Evolutionary conservation across 306 rosid genomes (phyloP).

Genomic region (Quercus cerris): DNA sequence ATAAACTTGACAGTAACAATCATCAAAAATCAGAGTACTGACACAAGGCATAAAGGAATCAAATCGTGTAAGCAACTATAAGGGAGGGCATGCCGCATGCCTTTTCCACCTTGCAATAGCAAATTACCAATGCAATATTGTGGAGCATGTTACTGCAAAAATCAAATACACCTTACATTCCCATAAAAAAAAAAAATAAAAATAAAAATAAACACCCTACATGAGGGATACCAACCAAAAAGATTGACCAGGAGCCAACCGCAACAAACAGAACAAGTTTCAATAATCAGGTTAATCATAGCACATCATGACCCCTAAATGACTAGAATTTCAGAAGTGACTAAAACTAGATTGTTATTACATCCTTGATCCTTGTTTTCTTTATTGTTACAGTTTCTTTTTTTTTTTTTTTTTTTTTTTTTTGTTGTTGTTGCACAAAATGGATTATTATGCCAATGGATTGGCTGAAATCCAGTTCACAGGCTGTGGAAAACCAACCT

Average conservation of each 20-base stretch:
- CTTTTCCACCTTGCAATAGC: background rate
- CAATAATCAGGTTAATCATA: background rate
- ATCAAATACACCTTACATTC: background rate
- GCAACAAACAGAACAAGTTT: background rate
- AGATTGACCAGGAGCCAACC: background rate
- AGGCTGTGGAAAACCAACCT: constrained; percentile 47
- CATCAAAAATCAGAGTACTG: background rate
- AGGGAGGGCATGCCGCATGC: background rate
- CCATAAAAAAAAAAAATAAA: too few relatives aligned
- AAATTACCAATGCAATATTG: background rate
- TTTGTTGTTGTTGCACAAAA: background rate
- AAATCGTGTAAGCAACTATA: background rate
- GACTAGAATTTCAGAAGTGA: background rate
- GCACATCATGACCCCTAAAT: background rate
- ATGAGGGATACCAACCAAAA: background rate
- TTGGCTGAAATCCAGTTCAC: background rate
- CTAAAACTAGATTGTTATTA: background rate
- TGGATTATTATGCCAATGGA: background rate
- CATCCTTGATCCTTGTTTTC: background rate
- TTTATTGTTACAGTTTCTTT: background rate
- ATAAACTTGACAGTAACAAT: background rate
- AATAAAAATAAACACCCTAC: background rate
- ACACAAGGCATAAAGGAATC: background rate
- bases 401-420: background rate
- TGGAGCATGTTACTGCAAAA: background rate